These are phyloP conservation scores for Stephanodiscus minutulus DNA, from an alignment of 108 stramenopile species.

Conservation along the genomic window DNA sequence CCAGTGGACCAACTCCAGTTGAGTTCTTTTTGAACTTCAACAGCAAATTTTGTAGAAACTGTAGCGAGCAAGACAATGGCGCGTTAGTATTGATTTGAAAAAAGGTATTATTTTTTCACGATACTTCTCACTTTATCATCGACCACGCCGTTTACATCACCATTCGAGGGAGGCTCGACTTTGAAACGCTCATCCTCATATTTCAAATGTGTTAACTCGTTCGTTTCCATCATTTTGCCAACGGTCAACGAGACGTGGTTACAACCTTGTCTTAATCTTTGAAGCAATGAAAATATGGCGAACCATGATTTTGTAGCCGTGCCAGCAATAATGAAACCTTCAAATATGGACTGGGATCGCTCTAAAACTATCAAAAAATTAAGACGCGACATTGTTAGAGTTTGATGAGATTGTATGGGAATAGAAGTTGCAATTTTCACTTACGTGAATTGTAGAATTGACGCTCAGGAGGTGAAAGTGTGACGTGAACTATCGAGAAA, in stretches of 20 bases:
- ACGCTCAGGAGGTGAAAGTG: constrained; percentile 64
- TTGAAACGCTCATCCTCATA: not conserved
- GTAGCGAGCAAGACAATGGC: not conserved
- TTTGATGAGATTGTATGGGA: not conserved
- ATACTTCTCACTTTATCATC: constrained; percentile 22
- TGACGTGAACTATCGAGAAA: constrained; percentile 60
- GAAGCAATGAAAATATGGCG: constrained; percentile 80
- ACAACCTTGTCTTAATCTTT: constrained; percentile 79
- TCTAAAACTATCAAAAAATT: constrained; percentile 36
- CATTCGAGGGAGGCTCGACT: not conserved
- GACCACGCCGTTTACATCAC: not conserved
- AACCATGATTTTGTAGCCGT: constrained; percentile 80
- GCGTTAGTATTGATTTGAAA: constrained; percentile 1
- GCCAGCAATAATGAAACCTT: constrained; percentile 70
- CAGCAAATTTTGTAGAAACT: constrained; percentile 57
- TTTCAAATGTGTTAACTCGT: constrained; percentile 16
- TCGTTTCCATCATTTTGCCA: constrained; percentile 41
- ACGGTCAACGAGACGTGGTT: constrained; percentile 85
- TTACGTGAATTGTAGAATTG: constrained; percentile 80
- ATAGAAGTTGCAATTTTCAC: not conserved
- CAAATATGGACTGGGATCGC: constrained; percentile 71
- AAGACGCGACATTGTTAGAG: not conserved
- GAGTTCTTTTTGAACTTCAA: constrained; percentile 53
- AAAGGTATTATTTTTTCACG: not conserved
- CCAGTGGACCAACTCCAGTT: not conserved